Evolutionary conservation across 768 basidiomycete species (phyloP).

Genomic region (Lyophyllum semitale): DNA sequence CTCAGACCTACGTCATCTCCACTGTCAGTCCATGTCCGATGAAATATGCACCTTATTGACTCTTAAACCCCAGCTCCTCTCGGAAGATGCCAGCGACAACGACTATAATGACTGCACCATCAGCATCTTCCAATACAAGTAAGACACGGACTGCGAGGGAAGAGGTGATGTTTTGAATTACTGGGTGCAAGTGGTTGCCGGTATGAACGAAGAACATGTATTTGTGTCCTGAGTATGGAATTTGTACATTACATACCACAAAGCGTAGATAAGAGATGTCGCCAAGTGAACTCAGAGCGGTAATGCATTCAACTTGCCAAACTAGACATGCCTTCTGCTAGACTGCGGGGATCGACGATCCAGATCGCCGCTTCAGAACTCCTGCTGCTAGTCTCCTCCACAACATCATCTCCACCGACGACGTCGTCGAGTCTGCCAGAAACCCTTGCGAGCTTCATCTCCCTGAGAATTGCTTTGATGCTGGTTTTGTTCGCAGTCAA

Average conservation of each 20-base stretch:
- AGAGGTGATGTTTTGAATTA: too few species aligned
- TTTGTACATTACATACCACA: too few species aligned
- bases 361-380: conserved; percentile 45
- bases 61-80: conserved; percentile 6
- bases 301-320: background rate
- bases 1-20: background rate
- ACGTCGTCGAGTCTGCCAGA: conserved; percentile 32
- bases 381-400: conserved; percentile 13
- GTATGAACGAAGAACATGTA: too few species aligned
- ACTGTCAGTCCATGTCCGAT: conserved; percentile 6
- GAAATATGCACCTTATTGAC: background rate
- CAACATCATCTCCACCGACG: conserved; percentile 8
- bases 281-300: too few species aligned
- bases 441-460: conserved; percentile 49
- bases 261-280: too few species aligned
- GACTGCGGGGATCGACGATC: conserved; percentile 79
- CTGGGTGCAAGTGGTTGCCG: too few species aligned
- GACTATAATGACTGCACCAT: conserved; percentile 14
- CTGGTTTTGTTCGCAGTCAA: conserved; percentile 84
- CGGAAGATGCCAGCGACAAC: conserved; percentile 8
- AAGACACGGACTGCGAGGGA: background rate
- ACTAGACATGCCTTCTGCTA: conserved; percentile 59
- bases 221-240: too few species aligned
- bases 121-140: conserved; percentile 13
- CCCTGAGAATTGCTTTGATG: conserved; percentile 71